Evolutionary conservation across 371 early-diverging fungal genomes (phyloP), one percentile per base, ranked within the genome.

Genomic region (Circinella minor): DNA sequence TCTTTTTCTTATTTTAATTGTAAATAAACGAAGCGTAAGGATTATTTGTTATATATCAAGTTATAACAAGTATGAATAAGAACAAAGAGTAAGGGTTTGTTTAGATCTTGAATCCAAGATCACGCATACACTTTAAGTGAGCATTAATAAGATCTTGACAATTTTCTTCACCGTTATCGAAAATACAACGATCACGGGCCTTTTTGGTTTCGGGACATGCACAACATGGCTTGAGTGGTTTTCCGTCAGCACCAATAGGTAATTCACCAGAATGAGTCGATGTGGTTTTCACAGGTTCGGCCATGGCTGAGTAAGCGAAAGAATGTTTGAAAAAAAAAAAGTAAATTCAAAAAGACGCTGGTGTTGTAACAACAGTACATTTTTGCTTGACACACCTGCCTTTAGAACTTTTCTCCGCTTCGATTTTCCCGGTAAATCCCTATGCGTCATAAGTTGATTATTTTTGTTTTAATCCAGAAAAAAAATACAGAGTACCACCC

Each of bases 191-290:
- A 79, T 98, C 98, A 68, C 98, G 89, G 54, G 82, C 89, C 77
- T 91, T 92, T 73, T 96, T 93, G 13, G 98, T 98, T 69, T 97
- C 98, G 18, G 95, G 96, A 77, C 98, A 98, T 13, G 95, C 95
- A 76, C 98, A 97, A 88, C 98, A 98, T 34, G 98, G 98, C 85
- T 96, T 97, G 76, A 90, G 79, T 54, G 86, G 88, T 68, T 89
- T 89, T 65, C 88, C 89, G 65, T 89, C 89, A 61, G 76, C 71
- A 37, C 82, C 85, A 51, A 82, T 75, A 49, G 85, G 85, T 20
- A 85, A 76, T 63, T 76, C 72, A 61, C 84, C 82, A 38, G 84
- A 84, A 55, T 76, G 74, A 7, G 81, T 81, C 15, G 77, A 80
- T 1, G 80, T 77, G n/a, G 82, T 80, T 65, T 81, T 81, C 55